Base-by-base conservation (phyloP, 2,329 filamentous ascomycete genomes). In the Diaporthe velutina region DNA sequence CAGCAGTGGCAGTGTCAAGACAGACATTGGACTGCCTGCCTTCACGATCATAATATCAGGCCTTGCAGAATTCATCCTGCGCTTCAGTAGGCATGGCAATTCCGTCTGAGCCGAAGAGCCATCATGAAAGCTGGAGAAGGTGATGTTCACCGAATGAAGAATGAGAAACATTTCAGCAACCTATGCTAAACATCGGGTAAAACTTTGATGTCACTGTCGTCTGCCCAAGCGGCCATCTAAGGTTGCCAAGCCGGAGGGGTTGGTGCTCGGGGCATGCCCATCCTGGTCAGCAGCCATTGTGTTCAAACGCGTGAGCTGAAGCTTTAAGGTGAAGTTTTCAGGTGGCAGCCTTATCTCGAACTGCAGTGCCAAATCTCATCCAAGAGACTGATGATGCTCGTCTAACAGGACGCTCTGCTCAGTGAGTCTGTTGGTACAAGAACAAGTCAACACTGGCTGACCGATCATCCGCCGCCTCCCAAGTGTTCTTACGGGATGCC, bases 171-270 rank as follows among this genome's bases (percentile, higher is more conserved):
- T 38, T 7, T 52, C 4, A 1, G 28, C 15, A 38, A 52, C 8
- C n/a, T 33, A 15, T 22, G 19, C 45, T 50, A n/a, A 52, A 38
- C 40, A 33, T n/a, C 13, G 30, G 19, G 64, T 67, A 9, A 38
- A 38, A 22, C 22, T 38, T 25, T 67, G 64, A 35, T 33, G 48
- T 52, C 22, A 52, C 45, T 10, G 22, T 67, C 30, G 48, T 38
- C 22, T 67, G 42, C 64, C 22, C 30, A 25, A 38, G 64, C 30
- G 28, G 30, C n/a, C 30, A 28, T 52, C 30, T 50, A 52, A 67
- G 4, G 64, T 67, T 67, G 64, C 64, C 64, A 67, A 67, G 64
- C 45, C 40, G 42, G 64, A 67, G 64, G 64, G 64, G 64, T 66
- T 13, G 64, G 64, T 52, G 45, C 48, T 68, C 35, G 50, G 33